Base-by-base conservation (phyloP, 2,329 filamentous ascomycete species). In the Colletotrichum sp. region DNA sequence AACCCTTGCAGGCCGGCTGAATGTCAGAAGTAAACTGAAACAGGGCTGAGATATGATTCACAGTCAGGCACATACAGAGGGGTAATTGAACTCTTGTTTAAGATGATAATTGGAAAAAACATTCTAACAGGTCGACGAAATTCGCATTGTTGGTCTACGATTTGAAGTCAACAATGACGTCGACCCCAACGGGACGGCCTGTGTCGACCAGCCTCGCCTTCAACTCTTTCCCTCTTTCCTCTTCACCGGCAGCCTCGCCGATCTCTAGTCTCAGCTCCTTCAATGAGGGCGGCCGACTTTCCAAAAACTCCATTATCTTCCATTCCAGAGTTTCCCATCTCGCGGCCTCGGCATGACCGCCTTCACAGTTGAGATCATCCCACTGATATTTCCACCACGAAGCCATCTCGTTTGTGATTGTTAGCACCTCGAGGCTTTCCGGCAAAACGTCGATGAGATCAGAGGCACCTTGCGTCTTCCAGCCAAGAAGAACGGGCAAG, bases 371-470 rank as follows among this genome's bases (percentile, higher is more conserved):
- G 4, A 67, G 28, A 10, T 68, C 69, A 64, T 68, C 48, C 69
- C 69, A 72, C 32, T n/a, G 14, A 28, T 67, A 72, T 7, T 28
- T 48, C 69, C 69, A 60, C 69, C 69, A 72, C 3, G 26, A 72
- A 32, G 36, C 10, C 69, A 71, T 71, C 65, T 71, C 60, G 13
- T 59, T 66, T 6, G 69, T 71, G 6, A 71, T 13, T 4, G 60
- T 66, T 2, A 71, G 16, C 16, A 10, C 13, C 8, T 71, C 60
- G 12, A 71, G 21, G 12, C 12, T 36, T 7, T 36, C 61, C 7
- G 69, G 69, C 10, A 71, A 13, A 16, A 71, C 9, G 2, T 71
- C 18, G 21, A 18, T 39, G 16, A 71, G 18, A 7, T 28, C 55
- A 7, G 60, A 3, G 6, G 69, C 28, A 6, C n/a, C 48, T 16